Evolutionary conservation across 345 rosid species (phyloP).

Genomic region (Excoecaria cochinchinensis): DNA sequence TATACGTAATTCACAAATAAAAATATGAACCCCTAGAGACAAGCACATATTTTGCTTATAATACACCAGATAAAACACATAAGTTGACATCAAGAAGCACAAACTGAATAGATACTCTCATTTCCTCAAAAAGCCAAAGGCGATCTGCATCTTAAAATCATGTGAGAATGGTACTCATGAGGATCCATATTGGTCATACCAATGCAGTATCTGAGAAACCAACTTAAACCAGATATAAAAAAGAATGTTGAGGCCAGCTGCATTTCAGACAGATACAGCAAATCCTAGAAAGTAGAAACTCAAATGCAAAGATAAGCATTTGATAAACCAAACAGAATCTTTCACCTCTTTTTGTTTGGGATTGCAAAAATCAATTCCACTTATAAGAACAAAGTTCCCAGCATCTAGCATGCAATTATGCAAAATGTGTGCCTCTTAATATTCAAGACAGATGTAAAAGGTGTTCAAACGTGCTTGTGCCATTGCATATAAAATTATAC

Average conservation of each 20-base stretch:
- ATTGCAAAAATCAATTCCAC: not conserved
- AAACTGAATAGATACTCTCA: not conserved
- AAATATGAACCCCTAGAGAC: too few relatives aligned
- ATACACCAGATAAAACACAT: not conserved
- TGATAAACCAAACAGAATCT: not conserved
- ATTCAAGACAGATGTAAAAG: not conserved
- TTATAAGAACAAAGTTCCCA: not conserved
- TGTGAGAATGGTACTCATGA: not conserved
- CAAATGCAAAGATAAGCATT: not conserved
- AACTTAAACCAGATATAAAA: not conserved
- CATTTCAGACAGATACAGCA: not conserved
- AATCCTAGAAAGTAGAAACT: not conserved
- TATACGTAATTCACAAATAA: too few relatives aligned
- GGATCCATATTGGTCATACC: not conserved
- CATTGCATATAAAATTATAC: not conserved
- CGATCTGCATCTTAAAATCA: not conserved
- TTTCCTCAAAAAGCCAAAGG: not conserved
- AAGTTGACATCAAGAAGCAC: not conserved
- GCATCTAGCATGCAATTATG: not conserved
- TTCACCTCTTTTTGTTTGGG: not conserved
- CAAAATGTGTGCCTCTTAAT: not conserved
- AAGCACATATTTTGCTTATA: not conserved
- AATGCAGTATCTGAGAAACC: not conserved
- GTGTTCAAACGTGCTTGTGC: not conserved
- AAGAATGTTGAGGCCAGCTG: not conserved